A percentile compares a stretch with the other conserved stretches of the same genome.
Evolutionary conservation across 2,329 filamentous ascomycete species (phyloP).

Genomic region (Trichoderma atroviride): DNA sequence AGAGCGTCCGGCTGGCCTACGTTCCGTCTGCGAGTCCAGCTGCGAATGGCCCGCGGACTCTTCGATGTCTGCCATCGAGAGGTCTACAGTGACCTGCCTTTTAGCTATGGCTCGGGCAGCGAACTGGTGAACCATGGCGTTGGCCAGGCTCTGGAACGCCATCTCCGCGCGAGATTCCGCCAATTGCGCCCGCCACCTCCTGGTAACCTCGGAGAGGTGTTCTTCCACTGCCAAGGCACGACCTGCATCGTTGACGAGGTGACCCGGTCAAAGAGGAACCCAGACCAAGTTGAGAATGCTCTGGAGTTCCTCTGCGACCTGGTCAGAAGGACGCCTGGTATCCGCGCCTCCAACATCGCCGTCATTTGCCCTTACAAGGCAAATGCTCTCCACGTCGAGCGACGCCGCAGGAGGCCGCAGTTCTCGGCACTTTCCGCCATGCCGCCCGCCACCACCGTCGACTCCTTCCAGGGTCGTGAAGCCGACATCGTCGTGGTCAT

Average conservation of each 20-base stretch:
- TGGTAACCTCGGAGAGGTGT: conserved; percentile 20
- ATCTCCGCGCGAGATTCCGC: conserved; percentile 8
- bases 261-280: conserved; percentile 26
- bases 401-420: conserved; percentile 11
- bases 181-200: not conserved
- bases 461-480: conserved; percentile 34
- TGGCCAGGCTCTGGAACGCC: not conserved
- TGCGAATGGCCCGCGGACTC: conserved; percentile 30
- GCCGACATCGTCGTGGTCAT: conserved; percentile 31
- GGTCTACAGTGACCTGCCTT: conserved; percentile 28
- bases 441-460: conserved; percentile 26
- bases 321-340: not conserved
- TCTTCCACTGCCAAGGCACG: conserved; percentile 30
- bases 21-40: conserved; percentile 29
- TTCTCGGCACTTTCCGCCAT: conserved; percentile 27
- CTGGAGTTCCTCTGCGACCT: conserved; percentile 30
- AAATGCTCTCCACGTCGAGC: conserved; percentile 26
- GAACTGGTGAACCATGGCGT: not conserved
- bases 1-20: conserved; percentile 28
- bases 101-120: conserved; percentile 23
- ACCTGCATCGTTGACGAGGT: not conserved
- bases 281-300: conserved; percentile 29
- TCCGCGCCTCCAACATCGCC: conserved; percentile 25
- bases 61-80: conserved; percentile 30
- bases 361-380: conserved; percentile 30